Evolutionary conservation across 2,329 filamentous ascomycete species (phyloP).

Genomic region (Penicillium sp.): DNA sequence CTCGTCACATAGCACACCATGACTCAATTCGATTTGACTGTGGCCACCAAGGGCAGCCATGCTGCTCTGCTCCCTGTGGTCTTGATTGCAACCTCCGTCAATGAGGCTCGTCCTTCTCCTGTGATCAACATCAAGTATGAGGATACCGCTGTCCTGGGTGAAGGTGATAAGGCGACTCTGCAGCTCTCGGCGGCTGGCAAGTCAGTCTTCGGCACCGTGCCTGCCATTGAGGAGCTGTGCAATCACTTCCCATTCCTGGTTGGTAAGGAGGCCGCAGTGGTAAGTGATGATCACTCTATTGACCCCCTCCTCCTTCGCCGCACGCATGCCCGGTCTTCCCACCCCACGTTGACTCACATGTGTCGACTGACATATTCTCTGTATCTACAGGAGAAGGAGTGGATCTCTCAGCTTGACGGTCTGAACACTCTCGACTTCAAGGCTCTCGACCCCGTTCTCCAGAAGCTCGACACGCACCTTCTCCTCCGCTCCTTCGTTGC

Average conservation of each 20-base stretch:
- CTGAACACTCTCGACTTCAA: conserved; percentile 68
- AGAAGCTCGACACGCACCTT: conserved; percentile 78
- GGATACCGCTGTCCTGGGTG: conserved; percentile 30
- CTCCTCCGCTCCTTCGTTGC: conserved; percentile 80
- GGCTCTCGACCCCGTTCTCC: conserved; percentile 66
- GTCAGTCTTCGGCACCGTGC: conserved; percentile 27
- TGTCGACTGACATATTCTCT: conserved; percentile 3
- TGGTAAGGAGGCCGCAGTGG: conserved; percentile 33
- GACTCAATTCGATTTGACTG: conserved; percentile 29
- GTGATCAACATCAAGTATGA: conserved; percentile 36
- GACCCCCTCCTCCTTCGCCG: background rate
- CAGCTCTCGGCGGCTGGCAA: conserved; percentile 27
- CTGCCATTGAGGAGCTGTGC: conserved; percentile 31
- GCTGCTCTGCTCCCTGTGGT: conserved; percentile 37
- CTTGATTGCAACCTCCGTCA: conserved; percentile 37
- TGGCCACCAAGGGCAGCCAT: conserved; percentile 39
- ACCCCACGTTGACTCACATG: background rate
- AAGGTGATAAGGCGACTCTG: conserved; percentile 31
- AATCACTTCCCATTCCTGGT: conserved; percentile 31
- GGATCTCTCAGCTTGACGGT: conserved; percentile 49
- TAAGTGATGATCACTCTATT: conserved; percentile 12
- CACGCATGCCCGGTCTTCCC: background rate
- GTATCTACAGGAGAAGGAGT: conserved; percentile 43
- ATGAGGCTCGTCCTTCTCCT: conserved; percentile 31
- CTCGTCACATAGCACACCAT: conserved; percentile 17